phyloP scores from a whole-genome alignment of 148 eudicot species.

The Pharnaceum exiguum region DNA sequence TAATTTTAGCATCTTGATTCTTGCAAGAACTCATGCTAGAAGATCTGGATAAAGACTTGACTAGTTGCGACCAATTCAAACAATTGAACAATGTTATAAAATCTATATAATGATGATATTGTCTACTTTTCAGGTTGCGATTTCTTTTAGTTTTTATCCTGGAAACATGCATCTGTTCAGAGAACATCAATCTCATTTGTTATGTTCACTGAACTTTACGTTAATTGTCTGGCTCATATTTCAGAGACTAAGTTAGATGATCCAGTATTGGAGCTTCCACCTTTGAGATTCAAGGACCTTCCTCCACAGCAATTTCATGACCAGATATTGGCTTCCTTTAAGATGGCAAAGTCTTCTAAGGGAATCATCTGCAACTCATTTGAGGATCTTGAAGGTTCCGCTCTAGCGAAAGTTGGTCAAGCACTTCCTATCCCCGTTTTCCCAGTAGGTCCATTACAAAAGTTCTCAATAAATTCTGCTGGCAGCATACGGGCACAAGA shows the following conservation, averaged over 20 bases:
- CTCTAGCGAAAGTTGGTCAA: constrained; percentile 16
- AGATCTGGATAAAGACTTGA: too few relatives aligned
- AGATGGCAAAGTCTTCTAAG: constrained; percentile 7
- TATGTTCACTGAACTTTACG: not conserved
- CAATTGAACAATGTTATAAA: too few relatives aligned
- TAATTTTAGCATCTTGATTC: too few relatives aligned
- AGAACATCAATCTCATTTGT: not conserved
- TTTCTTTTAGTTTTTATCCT: too few relatives aligned
- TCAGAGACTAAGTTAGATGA: constrained; percentile 8
- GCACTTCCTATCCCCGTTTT: constrained; percentile 23
- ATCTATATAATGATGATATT: too few relatives aligned
- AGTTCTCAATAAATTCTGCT: constrained; percentile 19
- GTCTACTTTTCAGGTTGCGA: too few relatives aligned
- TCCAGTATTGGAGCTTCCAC: constrained; percentile 13
- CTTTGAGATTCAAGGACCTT: constrained; percentile 22
- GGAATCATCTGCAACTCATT: constrained; percentile 44
- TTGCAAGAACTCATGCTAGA: too few relatives aligned
- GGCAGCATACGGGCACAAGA: constrained; percentile 22
- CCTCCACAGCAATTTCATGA: not conserved
- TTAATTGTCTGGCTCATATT: not conserved
- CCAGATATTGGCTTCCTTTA: not conserved
- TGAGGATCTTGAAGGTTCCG: constrained; percentile 32
- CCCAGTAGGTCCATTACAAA: constrained; percentile 40
- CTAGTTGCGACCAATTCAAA: too few relatives aligned
- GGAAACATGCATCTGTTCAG: too few relatives aligned